Evolutionary conservation across 129 eudicot genomes (phyloP).

Genomic region (Flaveria brownii): DNA sequence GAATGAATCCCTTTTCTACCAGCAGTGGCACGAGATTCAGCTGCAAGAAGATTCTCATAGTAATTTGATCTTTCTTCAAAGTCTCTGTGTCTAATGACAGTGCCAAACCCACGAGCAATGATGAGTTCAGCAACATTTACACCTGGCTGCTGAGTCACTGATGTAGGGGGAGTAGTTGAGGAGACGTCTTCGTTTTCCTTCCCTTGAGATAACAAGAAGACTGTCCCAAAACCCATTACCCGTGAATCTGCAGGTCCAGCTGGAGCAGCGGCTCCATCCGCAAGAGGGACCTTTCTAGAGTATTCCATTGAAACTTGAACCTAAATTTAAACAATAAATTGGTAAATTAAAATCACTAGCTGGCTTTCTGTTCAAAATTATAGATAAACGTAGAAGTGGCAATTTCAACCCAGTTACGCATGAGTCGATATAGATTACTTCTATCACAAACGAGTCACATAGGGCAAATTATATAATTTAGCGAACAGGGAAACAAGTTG

Average conservation of each 20-base stretch:
- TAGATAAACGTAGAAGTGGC: not conserved
- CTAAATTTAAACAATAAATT: slow-evolving; percentile 33
- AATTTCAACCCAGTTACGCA: not conserved
- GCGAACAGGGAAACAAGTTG: not conserved
- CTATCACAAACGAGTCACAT: not conserved
- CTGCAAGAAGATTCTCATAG: slow-evolving; percentile 89
- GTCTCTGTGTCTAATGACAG: slow-evolving; percentile 83
- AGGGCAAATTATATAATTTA: not conserved
- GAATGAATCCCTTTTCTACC: slow-evolving; percentile 81
- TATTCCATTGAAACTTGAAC: slow-evolving; percentile 98
- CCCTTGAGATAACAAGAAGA: slow-evolving; percentile 59
- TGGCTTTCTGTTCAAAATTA: not conserved
- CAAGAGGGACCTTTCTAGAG: slow-evolving; percentile 78
- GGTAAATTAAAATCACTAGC: not conserved
- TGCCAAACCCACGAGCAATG: slow-evolving; percentile 82
- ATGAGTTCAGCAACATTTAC: slow-evolving; percentile 76
- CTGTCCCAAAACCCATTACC: slow-evolving; percentile 95
- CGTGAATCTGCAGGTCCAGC: slow-evolving; percentile 67
- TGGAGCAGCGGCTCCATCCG: slow-evolving; percentile 61
- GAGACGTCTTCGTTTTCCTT: slow-evolving; percentile 62
- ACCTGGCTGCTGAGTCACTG: slow-evolving; percentile 62
- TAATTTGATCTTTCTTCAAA: slow-evolving; percentile 91
- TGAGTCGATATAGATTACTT: not conserved
- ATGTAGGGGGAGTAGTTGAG: slow-evolving; percentile 39
- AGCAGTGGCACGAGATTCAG: slow-evolving; percentile 82